Conservation (phyloP, 371 early-diverging fungal genomes). For the Nematocida major region DNA sequence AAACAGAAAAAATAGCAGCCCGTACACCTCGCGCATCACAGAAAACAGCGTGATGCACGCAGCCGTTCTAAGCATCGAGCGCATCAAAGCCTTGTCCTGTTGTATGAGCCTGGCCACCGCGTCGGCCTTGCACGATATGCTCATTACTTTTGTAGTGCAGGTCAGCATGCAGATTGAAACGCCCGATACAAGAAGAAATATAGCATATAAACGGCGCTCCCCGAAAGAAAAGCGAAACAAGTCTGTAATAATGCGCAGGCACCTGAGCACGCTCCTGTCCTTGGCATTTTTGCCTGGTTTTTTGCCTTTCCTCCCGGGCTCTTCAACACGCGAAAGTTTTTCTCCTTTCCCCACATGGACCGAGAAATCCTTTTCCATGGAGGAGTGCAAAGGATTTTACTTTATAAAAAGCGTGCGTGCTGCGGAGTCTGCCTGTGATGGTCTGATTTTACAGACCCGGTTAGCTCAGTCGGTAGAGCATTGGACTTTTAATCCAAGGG, state of each 20-base stretch:
- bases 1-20: slow-evolving; percentile 4
- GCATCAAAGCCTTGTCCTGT: background rate
- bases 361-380: background rate
- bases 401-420: background rate
- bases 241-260: background rate
- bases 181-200: background rate
- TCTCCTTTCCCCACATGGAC: background rate
- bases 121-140: background rate
- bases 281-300: background rate
- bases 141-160: background rate
- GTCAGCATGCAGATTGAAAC: background rate
- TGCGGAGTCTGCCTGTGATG: background rate
- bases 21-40: slow-evolving; percentile 13
- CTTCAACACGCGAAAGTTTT: background rate
- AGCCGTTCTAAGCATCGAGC: background rate
- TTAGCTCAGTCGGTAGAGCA: slow-evolving; percentile 43
- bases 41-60: background rate
- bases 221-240: background rate
- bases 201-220: background rate
- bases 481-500: slow-evolving; percentile 33
- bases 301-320: background rate
- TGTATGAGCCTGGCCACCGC: background rate
- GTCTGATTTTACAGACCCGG: background rate
- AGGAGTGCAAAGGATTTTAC: background rate
- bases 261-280: background rate